Evolutionary conservation across 768 basidiomycete species (phyloP).

Genomic region (Lanmaoa rubissima): DNA sequence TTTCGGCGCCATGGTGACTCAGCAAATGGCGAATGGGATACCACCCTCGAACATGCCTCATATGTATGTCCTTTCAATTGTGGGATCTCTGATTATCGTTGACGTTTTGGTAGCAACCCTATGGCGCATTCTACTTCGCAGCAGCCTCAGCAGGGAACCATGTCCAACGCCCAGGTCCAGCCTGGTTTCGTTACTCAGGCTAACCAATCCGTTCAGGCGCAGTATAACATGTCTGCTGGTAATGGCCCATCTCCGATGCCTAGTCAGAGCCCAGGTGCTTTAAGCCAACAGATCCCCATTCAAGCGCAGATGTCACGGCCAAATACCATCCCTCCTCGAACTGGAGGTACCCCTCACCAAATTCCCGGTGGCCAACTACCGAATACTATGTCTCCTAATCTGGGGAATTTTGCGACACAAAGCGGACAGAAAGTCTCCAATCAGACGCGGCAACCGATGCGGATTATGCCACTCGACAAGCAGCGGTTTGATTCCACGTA

Average conservation of each 20-base stretch:
- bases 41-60: slow-evolving; percentile 27
- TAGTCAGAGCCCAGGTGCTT: slow-evolving; percentile 13
- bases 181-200: slow-evolving; percentile 20
- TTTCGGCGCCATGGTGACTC: slow-evolving; percentile 23
- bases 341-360: slow-evolving; percentile 40
- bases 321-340: slow-evolving; percentile 36
- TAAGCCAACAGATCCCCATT: slow-evolving; percentile 32
- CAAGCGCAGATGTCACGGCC: slow-evolving; percentile 32
- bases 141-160: slow-evolving; percentile 13
- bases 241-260: slow-evolving; percentile 23
- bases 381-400: slow-evolving; percentile 35
- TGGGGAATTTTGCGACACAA: slow-evolving; percentile 25
- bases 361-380: slow-evolving; percentile 29
- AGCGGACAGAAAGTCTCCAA: slow-evolving; percentile 24
- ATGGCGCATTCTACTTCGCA: slow-evolving; percentile 20
- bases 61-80: slow-evolving; percentile 31
- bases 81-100: not conserved
- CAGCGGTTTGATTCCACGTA: slow-evolving; percentile 51
- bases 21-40: slow-evolving; percentile 26
- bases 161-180: slow-evolving; percentile 19
- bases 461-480: slow-evolving; percentile 45
- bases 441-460: slow-evolving; percentile 11
- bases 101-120: slow-evolving; percentile 17
- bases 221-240: slow-evolving; percentile 21
- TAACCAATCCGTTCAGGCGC: slow-evolving; percentile 7